phyloP scores from a whole-genome alignment of 2,329 filamentous ascomycete genomes.

The Fusarium penzigii region DNA sequence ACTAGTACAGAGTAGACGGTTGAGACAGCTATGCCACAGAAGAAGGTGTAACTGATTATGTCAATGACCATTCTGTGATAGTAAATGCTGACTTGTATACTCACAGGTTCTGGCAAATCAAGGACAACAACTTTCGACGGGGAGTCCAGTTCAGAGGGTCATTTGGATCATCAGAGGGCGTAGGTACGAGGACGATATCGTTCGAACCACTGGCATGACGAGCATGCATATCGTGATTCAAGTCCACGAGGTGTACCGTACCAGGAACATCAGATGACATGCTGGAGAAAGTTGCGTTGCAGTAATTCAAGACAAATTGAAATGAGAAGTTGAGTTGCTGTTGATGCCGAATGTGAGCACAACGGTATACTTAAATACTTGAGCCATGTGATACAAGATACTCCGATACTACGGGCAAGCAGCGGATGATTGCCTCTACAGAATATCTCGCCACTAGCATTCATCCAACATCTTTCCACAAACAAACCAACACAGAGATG shows the following conservation, averaged over 20 bases:
- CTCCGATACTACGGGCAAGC: too few species aligned
- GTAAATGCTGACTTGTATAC: background rate
- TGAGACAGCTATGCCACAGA: constrained; percentile 42
- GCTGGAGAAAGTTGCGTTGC: too few species aligned
- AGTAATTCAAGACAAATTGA: too few species aligned
- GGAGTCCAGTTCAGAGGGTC: constrained; percentile 54
- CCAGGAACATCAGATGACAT: constrained; percentile 32
- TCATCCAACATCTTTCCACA: too few species aligned
- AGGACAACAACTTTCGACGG: constrained; percentile 26
- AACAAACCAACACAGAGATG: too few species aligned
- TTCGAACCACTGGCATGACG: constrained; percentile 34
- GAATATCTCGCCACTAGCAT: too few species aligned
- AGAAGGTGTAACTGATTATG: constrained; percentile 36
- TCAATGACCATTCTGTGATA: background rate
- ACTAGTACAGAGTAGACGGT: constrained; percentile 42
- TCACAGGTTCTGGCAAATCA: constrained; percentile 34
- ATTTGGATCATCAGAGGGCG: constrained; percentile 50
- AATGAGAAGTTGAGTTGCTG: too few species aligned
- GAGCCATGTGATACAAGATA: too few species aligned
- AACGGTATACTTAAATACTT: too few species aligned
- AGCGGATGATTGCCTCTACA: too few species aligned
- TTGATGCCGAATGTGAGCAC: too few species aligned
- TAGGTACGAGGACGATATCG: constrained; percentile 52
- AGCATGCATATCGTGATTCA: constrained; percentile 34
- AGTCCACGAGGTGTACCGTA: constrained; percentile 43